Percentiles rank a stretch among this genome's conserved stretches.
Evolutionary conservation across 257 asterid genomes (phyloP).

Genomic region (Capsicum rhomboideum): DNA sequence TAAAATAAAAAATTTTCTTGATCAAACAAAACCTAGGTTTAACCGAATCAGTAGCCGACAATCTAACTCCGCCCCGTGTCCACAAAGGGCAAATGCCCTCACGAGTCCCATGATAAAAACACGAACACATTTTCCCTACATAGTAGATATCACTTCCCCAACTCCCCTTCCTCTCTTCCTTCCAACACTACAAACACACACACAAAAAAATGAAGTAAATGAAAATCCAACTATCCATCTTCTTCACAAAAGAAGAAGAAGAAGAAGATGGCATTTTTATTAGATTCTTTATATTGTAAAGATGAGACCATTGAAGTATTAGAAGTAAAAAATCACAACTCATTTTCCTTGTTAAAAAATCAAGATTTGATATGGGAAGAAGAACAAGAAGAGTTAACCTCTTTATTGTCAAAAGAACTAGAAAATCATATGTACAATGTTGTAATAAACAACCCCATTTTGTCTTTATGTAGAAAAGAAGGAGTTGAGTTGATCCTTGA

Average conservation of each 20-base stretch:
- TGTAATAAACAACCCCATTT: conserved; percentile 16
- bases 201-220: conserved; percentile 12
- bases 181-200: background rate
- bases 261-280: conserved; percentile 19
- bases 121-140: background rate
- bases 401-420: conserved; percentile 51
- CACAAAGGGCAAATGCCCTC: no score
- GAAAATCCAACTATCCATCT: background rate
- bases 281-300: conserved; percentile 40
- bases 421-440: conserved; percentile 18
- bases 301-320: conserved; percentile 19
- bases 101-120: no score
- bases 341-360: background rate
- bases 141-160: background rate
- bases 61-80: no score
- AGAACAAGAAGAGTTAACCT: conserved; percentile 25
- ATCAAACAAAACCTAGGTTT: no score
- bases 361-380: conserved; percentile 30
- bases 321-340: background rate
- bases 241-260: conserved; percentile 27
- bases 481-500: conserved; percentile 60
- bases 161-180: background rate
- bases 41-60: no score
- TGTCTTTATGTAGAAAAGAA: conserved; percentile 31
- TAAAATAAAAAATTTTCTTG: no score